Evolutionary conservation across 257 asterid species (phyloP).

Genomic region (Cynanchum wilfordii): DNA sequence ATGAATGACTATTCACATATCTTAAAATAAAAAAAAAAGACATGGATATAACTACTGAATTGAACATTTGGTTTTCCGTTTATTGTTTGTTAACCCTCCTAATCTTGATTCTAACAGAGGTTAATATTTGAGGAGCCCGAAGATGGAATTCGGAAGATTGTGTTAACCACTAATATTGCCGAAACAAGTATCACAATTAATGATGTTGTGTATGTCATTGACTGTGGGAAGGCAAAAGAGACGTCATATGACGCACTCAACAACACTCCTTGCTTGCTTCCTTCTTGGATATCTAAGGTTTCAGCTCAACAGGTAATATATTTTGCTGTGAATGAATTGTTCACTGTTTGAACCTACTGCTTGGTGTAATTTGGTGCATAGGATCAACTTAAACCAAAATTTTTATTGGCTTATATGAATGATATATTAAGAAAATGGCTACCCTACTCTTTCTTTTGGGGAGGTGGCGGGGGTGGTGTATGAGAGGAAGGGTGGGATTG

Average conservation of each 20-base stretch:
- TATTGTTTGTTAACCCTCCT: constrained; percentile 21
- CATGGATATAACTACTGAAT: background rate
- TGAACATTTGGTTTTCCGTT: constrained; percentile 1
- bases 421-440: background rate
- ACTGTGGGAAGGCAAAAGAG: constrained; percentile 96
- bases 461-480: background rate
- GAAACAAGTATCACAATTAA: constrained; percentile 95
- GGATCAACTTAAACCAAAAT: background rate
- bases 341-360: background rate
- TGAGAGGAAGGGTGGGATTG: background rate
- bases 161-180: constrained; percentile 89
- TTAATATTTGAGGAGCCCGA: constrained; percentile 73
- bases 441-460: background rate
- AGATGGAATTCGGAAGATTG: constrained; percentile 81
- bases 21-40: background rate
- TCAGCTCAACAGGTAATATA: constrained; percentile 77
- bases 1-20: background rate
- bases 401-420: background rate
- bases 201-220: constrained; percentile 79
- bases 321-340: constrained; percentile 11
- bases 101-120: constrained; percentile 50
- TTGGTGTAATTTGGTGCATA: background rate
- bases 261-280: constrained; percentile 95
- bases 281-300: constrained; percentile 92
- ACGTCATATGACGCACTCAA: constrained; percentile 90